Conservation (phyloP, 257 asterid species). For the Eucommia ulmoides region DNA sequence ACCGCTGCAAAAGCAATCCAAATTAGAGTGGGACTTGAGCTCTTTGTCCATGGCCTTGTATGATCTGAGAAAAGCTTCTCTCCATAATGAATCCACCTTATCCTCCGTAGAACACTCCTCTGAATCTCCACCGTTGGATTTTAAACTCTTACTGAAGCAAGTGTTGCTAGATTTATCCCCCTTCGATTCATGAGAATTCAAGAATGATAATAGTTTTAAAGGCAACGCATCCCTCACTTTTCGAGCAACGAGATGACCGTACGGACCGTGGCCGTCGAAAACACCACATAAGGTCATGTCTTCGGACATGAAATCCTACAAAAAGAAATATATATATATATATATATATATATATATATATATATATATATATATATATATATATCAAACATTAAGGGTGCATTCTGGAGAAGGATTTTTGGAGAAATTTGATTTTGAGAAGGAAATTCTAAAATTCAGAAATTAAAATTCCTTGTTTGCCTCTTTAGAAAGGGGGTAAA, state of each 20-base stretch:
- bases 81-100: constrained; percentile 47
- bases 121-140: constrained; percentile 63
- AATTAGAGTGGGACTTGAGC: constrained; percentile 70
- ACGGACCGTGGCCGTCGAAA: constrained; percentile 96
- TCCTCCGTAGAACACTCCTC: constrained; percentile 36
- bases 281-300: constrained; percentile 85
- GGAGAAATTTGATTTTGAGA: too few relatives aligned
- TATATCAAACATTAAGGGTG: too few relatives aligned
- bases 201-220: constrained; percentile 41
- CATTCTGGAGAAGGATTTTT: too few relatives aligned
- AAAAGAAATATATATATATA: too few relatives aligned
- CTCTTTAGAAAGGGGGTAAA: too few relatives aligned
- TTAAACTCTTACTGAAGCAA: constrained; percentile 57
- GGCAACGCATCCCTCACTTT: constrained; percentile 87
- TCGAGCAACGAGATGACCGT: constrained; percentile 93
- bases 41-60: constrained; percentile 93
- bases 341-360: too few relatives aligned
- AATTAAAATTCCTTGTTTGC: too few relatives aligned
- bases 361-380: too few relatives aligned
- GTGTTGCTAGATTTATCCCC: constrained; percentile 35
- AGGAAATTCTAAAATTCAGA: too few relatives aligned
- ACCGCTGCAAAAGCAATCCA: constrained; percentile 98
- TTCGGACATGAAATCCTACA: constrained; percentile 80
- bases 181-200: constrained; percentile 50
- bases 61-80: constrained; percentile 83